Evolutionary conservation across 305 asterid genomes (phyloP).

Genomic region (Euphrasia arctica): DNA sequence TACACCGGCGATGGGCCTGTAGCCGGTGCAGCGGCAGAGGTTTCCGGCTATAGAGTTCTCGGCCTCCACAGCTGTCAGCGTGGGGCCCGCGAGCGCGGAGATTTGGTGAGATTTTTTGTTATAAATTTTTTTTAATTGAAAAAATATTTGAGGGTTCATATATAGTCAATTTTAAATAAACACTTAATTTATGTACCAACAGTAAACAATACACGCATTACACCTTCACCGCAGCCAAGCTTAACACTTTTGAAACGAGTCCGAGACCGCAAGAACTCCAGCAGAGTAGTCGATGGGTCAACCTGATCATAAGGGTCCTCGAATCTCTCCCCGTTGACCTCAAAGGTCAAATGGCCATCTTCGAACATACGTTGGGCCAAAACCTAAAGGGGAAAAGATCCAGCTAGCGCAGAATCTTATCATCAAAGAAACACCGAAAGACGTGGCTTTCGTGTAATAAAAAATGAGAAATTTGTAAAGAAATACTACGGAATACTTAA

Average conservation of each 20-base stretch:
- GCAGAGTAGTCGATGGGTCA: slow-evolving; percentile 65
- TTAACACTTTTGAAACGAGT: slow-evolving; percentile 68
- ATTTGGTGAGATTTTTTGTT: too few species aligned
- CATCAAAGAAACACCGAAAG: too few species aligned
- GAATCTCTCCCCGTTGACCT: slow-evolving; percentile 57
- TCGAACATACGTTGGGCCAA: background rate
- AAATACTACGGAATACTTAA: too few species aligned
- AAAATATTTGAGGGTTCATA: too few species aligned
- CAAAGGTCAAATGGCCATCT: slow-evolving; percentile 42
- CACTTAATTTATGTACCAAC: too few species aligned
- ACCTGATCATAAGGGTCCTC: slow-evolving; percentile 36
- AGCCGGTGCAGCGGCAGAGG: slow-evolving; percentile 9
- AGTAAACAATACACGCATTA: background rate
- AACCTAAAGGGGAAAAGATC: too few species aligned
- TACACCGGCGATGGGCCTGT: slow-evolving; percentile 6
- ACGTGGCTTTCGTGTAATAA: too few species aligned
- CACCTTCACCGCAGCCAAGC: slow-evolving; percentile 83
- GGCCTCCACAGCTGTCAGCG: background rate
- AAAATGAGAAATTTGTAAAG: too few species aligned
- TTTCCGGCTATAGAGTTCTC: slow-evolving; percentile 9
- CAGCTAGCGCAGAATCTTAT: too few species aligned
- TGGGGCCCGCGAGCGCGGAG: slow-evolving; percentile 1
- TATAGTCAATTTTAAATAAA: too few species aligned
- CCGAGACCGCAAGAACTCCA: slow-evolving; percentile 50
- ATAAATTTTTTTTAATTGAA: too few species aligned